Base-by-base conservation (phyloP, 768 basidiomycete species). In the Mycena leptocephala region DNA sequence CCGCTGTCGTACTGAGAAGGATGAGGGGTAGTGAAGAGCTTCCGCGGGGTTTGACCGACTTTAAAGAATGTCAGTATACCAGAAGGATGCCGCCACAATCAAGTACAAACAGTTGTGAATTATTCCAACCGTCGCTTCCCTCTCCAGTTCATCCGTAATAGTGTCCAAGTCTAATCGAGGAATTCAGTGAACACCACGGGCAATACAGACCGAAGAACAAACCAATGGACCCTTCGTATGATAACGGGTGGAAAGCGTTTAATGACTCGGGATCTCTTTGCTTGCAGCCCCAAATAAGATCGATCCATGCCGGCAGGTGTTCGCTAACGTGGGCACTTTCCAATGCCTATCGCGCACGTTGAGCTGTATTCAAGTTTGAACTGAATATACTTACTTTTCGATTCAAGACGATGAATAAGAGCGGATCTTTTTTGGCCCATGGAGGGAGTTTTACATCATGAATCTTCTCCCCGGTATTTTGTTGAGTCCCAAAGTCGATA, bases 21-120 rank as follows among this genome's bases (percentile, higher is more conserved):
- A 87, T 98, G 97, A 3, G 95, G 90, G 0, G 85, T 79, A 10
- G 84, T 88, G 84, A 98, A 99, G 10, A 98, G 89, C 81, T 96
- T 97, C 32, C 93, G 89, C 13, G 97, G 97, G 0, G 97, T 98
- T 85, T 98, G 97, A 18, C 97, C 97, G 78, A 98, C 95, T 96
- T 77, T 8, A 39, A 62, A 46, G 2, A 8, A 2, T 59, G 51
- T 70, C 26, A 55, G 41, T 14, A 5, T 46, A 33, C 13, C 6
- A 28, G 1, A 33, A 32, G 4, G 22, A 4, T 18, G 24, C n/a
- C n/a, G n/a, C n/a, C n/a, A n/a, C n/a, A 37, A 18, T 56, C 9
- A 63, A 37, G 18, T n/a, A 81, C 90, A 46, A 79, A 95, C 96
- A 99, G 76, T 98, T 98, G 83, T 98, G 97, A 62, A 98, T 97